These are phyloP conservation scores for Berkeleyomyces basicola DNA, from an alignment of 2,329 filamentous ascomycete species.

Conservation along the genomic window DNA sequence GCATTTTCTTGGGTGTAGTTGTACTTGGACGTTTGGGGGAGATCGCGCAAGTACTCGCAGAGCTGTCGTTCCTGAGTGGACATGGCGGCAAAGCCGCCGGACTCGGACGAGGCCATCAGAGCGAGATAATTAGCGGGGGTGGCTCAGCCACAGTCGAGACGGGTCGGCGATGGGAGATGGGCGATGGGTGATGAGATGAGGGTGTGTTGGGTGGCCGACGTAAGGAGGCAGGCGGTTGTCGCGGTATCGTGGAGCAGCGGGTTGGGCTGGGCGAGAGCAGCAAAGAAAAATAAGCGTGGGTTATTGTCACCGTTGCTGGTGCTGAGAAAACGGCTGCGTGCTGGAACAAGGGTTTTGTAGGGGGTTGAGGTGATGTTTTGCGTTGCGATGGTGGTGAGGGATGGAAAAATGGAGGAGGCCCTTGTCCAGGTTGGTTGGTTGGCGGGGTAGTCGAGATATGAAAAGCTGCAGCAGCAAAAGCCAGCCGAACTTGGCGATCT, in stretches of 20 bases:
- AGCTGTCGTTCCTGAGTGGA: slow-evolving; percentile 64
- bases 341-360: no score
- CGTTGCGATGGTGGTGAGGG: background rate
- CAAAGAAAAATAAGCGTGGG: no score
- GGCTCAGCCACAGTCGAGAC: background rate
- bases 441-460: background rate
- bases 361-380: background rate
- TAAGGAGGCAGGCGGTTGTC: background rate
- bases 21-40: slow-evolving; percentile 57
- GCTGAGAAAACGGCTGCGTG: no score
- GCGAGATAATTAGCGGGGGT: background rate
- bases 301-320: no score
- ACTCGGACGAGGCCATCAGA: slow-evolving; percentile 30
- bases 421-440: background rate
- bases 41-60: slow-evolving; percentile 62
- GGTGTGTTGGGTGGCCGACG: background rate
- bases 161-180: background rate
- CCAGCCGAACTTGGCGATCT: background rate
- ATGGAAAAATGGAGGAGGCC: background rate
- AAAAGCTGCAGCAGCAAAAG: background rate
- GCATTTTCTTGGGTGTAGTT: slow-evolving; percentile 59
- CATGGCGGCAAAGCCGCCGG: slow-evolving; percentile 21
- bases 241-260: no score
- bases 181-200: background rate
- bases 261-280: background rate